Evolutionary conservation across 106 monocot genomes (phyloP).

Genomic region (Dendrobium huoshanense): DNA sequence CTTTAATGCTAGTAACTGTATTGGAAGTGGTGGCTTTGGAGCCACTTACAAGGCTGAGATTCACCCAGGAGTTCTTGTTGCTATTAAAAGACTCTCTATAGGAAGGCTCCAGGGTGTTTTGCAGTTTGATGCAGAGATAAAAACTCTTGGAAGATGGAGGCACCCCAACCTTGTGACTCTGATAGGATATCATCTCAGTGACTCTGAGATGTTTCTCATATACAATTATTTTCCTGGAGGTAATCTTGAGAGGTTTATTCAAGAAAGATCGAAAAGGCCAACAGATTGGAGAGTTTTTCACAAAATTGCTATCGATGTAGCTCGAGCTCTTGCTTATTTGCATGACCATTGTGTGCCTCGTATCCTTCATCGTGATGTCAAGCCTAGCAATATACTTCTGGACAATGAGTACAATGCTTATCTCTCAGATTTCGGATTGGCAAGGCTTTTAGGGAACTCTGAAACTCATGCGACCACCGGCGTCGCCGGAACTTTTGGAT

Average conservation of each 20-base stretch:
- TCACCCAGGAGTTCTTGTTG: constrained; percentile 54
- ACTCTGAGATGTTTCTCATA: constrained; percentile 76
- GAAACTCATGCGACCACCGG: constrained; percentile 83
- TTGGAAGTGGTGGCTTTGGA: constrained; percentile 70
- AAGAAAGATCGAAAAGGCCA: constrained; percentile 50
- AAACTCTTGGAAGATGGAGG: constrained; percentile 83
- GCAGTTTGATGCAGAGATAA: constrained; percentile 87
- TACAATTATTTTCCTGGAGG: constrained; percentile 74
- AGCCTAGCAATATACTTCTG: constrained; percentile 73
- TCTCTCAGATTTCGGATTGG: constrained; percentile 76
- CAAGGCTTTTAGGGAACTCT: constrained; percentile 66
- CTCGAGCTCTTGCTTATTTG: constrained; percentile 58
- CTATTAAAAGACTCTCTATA: constrained; percentile 65
- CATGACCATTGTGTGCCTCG: constrained; percentile 65
- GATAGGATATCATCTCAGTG: constrained; percentile 91
- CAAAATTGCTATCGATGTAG: constrained; percentile 89
- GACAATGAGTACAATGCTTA: constrained; percentile 64
- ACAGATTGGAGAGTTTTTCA: constrained; percentile 86
- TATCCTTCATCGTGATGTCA: constrained; percentile 71
- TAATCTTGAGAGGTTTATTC: constrained; percentile 71
- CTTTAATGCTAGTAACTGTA: constrained; percentile 71
- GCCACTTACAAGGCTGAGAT: constrained; percentile 76
- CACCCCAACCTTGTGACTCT: constrained; percentile 93
- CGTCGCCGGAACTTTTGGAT: constrained; percentile 71
- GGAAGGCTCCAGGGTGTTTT: constrained; percentile 60